Conservation (phyloP, 192 early-diverging fungal genomes). For the Jimgerdemannia flammicorona region DNA sequence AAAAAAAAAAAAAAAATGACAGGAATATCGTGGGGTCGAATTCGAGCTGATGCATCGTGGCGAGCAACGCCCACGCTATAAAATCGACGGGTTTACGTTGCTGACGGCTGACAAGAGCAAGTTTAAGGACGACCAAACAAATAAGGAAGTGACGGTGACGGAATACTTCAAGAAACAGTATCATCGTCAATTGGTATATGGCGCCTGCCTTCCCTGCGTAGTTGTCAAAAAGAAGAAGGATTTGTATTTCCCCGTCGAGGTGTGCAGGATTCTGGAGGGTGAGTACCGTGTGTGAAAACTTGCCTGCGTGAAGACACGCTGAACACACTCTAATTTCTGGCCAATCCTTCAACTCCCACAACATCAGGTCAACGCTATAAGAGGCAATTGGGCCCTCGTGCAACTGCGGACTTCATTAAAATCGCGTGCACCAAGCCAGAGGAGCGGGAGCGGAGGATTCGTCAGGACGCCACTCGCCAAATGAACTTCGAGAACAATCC, state of each 20-base stretch:
- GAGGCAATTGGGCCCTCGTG: conserved; percentile 76
- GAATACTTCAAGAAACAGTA: background rate
- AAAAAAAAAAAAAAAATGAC: no score
- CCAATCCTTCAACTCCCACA: background rate
- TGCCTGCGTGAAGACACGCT: background rate
- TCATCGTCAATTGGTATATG: background rate
- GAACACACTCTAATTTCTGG: background rate
- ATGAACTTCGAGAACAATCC: conserved; percentile 65
- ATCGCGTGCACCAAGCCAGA: conserved; percentile 84
- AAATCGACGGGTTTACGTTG: background rate
- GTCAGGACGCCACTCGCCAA: conserved; percentile 55
- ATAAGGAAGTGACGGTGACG: background rate
- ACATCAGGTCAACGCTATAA: conserved; percentile 75
- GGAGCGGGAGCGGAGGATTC: conserved; percentile 81
- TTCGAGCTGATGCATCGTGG: background rate
- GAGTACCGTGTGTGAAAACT: background rate
- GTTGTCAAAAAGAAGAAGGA: conserved; percentile 57
- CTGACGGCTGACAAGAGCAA: background rate
- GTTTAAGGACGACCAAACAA: background rate
- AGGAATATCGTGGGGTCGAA: background rate
- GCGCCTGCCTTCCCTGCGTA: conserved; percentile 68
- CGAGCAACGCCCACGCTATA: background rate
- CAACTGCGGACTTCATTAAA: conserved; percentile 95
- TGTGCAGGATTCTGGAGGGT: conserved; percentile 65
- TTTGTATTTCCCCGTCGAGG: conserved; percentile 83